Conservation (phyloP, 371 early-diverging fungal genomes). For the Mortierella polycephala region DNA sequence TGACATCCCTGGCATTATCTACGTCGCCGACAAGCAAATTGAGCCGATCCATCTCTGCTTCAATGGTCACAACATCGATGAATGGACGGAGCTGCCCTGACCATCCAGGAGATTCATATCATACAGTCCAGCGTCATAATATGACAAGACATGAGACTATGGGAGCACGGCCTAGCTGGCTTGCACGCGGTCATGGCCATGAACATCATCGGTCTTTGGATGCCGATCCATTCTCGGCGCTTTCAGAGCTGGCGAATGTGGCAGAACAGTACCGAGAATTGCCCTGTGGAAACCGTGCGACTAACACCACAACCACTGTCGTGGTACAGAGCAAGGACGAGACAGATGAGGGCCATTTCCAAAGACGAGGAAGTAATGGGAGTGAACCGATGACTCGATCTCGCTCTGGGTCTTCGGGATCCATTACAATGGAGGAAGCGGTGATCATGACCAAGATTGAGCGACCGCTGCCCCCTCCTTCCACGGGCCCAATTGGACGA, state of each 20-base stretch:
- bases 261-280: conserved; percentile 29
- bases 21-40: conserved; percentile 12
- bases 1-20: conserved; percentile 17
- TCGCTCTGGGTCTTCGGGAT: conserved; percentile 22
- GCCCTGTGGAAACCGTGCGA: conserved; percentile 6
- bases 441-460: conserved; percentile 43
- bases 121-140: conserved; percentile 16
- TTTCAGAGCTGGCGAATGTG: conserved; percentile 40
- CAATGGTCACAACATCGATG: conserved; percentile 6
- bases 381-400: conserved; percentile 35
- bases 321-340: conserved; percentile 28
- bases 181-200: conserved; percentile 22
- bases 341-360: not conserved
- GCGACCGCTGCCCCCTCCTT: conserved; percentile 20
- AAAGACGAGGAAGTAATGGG: conserved; percentile 5
- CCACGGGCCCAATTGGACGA: conserved; percentile 19
- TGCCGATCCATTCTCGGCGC: conserved; percentile 28
- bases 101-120: not conserved
- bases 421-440: conserved; percentile 32
- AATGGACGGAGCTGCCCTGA: not conserved
- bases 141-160: conserved; percentile 16
- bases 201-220: conserved; percentile 45
- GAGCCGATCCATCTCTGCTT: conserved; percentile 12
- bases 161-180: conserved; percentile 7
- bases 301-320: conserved; percentile 2